phyloP scores from a whole-genome alignment of 176 grass and related monocot species.

The Phyllostachys edulis region DNA sequence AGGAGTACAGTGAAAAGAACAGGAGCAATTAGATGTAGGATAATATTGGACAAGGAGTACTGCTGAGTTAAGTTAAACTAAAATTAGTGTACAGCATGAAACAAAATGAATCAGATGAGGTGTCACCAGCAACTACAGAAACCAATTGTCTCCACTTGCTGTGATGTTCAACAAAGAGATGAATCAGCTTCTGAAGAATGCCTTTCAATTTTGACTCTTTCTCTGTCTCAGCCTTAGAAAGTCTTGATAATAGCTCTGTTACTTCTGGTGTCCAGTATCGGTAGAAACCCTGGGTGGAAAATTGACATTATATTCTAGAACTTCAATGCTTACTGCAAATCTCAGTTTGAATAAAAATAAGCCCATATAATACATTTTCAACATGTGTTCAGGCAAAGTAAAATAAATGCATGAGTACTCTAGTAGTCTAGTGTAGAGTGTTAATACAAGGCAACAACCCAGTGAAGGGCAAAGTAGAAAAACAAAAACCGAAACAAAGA shows the following conservation, averaged over 20 bases:
- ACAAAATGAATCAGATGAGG: constrained; percentile 5
- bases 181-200: constrained; percentile 87
- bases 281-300: constrained; percentile 55
- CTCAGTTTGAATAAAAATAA: constrained; percentile 1
- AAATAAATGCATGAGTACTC: constrained; percentile 1
- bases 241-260: constrained; percentile 69
- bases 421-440: neutral
- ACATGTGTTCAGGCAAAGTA: constrained; percentile 18
- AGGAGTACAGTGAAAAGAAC: constrained; percentile 25
- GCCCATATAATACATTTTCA: neutral
- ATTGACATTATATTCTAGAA: constrained; percentile 20
- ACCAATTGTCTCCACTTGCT: constrained; percentile 81
- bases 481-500: constrained; percentile 2
- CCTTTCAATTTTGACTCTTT: constrained; percentile 87
- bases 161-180: constrained; percentile 75
- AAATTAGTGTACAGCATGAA: constrained; percentile 23
- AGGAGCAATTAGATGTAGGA: neutral
- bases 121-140: constrained; percentile 78
- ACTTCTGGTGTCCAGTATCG: constrained; percentile 94
- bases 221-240: constrained; percentile 77
- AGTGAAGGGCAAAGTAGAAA: constrained; percentile 21
- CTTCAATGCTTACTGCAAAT: constrained; percentile 10
- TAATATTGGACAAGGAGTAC: neutral
- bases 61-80: constrained; percentile 18
- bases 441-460: neutral